Evolutionary conservation across 2,329 filamentous ascomycete genomes (phyloP).

Genomic region (Xylaria polymorpha): DNA sequence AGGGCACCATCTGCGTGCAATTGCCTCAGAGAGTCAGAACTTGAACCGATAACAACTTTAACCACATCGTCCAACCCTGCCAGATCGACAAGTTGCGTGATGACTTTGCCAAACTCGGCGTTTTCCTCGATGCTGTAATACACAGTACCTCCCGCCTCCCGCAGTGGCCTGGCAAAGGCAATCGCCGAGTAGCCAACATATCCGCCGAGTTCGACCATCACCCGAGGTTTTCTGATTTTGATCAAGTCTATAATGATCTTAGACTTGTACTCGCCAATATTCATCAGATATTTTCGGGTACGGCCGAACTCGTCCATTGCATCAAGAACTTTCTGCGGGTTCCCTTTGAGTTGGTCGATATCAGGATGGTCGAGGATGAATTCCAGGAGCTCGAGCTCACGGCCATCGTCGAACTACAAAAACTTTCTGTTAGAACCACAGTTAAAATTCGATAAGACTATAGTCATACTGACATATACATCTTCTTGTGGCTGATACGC

Average conservation of each 20-base stretch:
- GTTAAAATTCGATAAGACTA: background rate
- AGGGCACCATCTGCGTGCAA: constrained; percentile 66
- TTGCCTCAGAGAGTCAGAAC: constrained; percentile 71
- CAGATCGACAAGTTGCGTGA: constrained; percentile 75
- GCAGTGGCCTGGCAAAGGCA: constrained; percentile 75
- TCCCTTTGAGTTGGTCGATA: constrained; percentile 71
- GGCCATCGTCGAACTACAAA: constrained; percentile 72
- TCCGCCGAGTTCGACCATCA: constrained; percentile 82
- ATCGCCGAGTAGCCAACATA: constrained; percentile 87
- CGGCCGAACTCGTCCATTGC: constrained; percentile 77
- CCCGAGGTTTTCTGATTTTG: constrained; percentile 70
- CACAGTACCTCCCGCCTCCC: constrained; percentile 69
- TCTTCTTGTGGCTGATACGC: constrained; percentile 58
- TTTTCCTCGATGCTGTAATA: constrained; percentile 81
- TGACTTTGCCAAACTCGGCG: constrained; percentile 78
- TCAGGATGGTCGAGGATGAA: constrained; percentile 73
- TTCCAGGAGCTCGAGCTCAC: constrained; percentile 78
- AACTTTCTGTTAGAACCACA: background rate
- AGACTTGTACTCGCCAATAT: constrained; percentile 80
- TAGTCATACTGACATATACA: constrained; percentile 49
- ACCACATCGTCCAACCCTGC: constrained; percentile 79
- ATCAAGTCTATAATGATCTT: constrained; percentile 77
- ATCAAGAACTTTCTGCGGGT: constrained; percentile 71
- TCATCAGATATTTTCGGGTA: constrained; percentile 80
- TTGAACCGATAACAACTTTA: constrained; percentile 75